Percentiles rank a stretch among this genome's conserved stretches.
Evolutionary conservation across 371 early-diverging fungal species (phyloP).

Genomic region (Thermomucor indicae-seudaticae): DNA sequence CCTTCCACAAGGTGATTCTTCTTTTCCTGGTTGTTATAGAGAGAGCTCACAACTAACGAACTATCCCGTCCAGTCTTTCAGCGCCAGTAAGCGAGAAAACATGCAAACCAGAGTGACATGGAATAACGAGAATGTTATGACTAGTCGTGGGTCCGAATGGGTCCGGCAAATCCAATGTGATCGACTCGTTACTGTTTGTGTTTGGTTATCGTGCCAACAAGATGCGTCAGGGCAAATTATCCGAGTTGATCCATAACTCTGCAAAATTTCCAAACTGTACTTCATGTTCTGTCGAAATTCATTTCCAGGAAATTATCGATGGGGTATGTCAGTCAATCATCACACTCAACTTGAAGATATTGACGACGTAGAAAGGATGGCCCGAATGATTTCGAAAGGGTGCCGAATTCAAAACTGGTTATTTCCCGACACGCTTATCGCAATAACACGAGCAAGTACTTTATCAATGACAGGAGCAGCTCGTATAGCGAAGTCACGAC

Average conservation of each 20-base stretch:
- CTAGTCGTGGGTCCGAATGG: constrained; percentile 98
- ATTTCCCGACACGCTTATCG: constrained; percentile 79
- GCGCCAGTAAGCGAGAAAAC: constrained; percentile 40
- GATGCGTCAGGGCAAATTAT: constrained; percentile 96
- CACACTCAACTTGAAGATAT: not conserved
- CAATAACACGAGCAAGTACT: constrained; percentile 76
- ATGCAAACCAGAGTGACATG: not conserved
- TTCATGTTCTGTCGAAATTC: constrained; percentile 90
- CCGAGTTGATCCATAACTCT: constrained; percentile 97
- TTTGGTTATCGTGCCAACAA: constrained; percentile 99
- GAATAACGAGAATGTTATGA: not conserved
- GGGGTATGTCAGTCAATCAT: constrained; percentile 47
- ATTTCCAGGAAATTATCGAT: constrained; percentile 90
- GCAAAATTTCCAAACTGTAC: constrained; percentile 64
- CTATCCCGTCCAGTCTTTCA: constrained; percentile 33
- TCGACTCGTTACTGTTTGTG: constrained; percentile 98
- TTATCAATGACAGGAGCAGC: constrained; percentile 70
- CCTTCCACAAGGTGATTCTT: constrained; percentile 90
- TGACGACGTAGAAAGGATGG: constrained; percentile 53
- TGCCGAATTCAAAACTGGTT: constrained; percentile 71
- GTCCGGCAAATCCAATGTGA: constrained; percentile 99
- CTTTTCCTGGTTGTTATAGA: not conserved
- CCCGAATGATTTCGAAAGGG: constrained; percentile 54
- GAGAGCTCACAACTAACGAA: not conserved
- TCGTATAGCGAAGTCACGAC: constrained; percentile 84